A percentile compares a stretch with the other conserved stretches of the same genome.
phyloP scores from a whole-genome alignment of 345 rosid genomes.

The Syzygium aqueum region DNA sequence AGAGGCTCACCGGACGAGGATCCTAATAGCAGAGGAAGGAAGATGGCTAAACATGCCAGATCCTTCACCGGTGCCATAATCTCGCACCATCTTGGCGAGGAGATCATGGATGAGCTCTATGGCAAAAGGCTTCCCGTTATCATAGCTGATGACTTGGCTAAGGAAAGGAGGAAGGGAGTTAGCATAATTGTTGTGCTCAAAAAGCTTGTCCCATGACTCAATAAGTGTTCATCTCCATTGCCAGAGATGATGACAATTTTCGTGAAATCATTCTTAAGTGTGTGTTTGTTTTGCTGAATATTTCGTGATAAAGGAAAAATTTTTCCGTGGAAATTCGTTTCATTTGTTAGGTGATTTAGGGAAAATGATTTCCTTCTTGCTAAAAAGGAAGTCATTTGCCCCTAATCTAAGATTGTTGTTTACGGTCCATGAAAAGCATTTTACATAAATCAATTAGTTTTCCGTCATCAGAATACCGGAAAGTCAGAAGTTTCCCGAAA shows the following conservation, averaged over 20 bases:
- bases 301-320: background rate
- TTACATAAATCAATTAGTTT: background rate
- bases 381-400: too few relatives aligned
- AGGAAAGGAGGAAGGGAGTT: background rate
- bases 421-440: background rate
- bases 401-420: background rate
- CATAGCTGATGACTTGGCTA: background rate
- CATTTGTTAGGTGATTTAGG: too few relatives aligned
- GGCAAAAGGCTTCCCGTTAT: background rate
- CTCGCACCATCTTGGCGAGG: conserved; percentile 6
- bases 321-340: background rate
- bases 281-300: background rate
- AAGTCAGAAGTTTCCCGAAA: background rate
- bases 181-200: background rate
- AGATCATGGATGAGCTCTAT: conserved; percentile 5
- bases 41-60: background rate
- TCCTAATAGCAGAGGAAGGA: background rate
- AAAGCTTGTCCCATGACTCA: background rate
- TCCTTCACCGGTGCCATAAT: conserved; percentile 5
- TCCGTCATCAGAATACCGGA: background rate
- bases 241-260: background rate
- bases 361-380: background rate
- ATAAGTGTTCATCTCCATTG: background rate
- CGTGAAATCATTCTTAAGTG: background rate
- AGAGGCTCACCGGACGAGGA: background rate